Evolutionary conservation across 208 protist species (phyloP).

Genomic region (Crithidia expoeki): DNA sequence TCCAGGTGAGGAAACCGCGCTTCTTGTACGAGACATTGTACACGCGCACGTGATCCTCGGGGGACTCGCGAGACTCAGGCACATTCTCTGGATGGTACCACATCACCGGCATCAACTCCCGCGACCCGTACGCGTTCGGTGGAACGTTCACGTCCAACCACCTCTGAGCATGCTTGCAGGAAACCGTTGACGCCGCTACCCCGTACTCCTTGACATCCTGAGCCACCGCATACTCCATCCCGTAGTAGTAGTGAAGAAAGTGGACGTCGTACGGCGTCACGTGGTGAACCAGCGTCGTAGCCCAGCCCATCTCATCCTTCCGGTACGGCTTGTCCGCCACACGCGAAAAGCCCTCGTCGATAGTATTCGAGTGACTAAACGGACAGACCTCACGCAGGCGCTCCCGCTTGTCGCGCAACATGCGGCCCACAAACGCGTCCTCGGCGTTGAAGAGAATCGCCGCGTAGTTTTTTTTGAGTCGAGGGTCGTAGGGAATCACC

Average conservation of each 20-base stretch:
- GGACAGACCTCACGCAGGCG: constrained; percentile 2
- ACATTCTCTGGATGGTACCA: too few relatives aligned
- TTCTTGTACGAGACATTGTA: too few relatives aligned
- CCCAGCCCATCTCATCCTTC: constrained; percentile 1
- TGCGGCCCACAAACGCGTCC: constrained; percentile 10
- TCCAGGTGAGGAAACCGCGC: too few relatives aligned
- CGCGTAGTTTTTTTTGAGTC: background rate
- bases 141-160: too few relatives aligned
- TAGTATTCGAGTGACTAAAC: background rate
- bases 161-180: too few relatives aligned
- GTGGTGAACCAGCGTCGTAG: constrained; percentile 15
- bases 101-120: too few relatives aligned
- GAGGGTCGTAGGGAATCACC: background rate
- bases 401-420: background rate
- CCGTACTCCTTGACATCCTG: too few relatives aligned
- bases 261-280: constrained; percentile 3
- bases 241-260: constrained; percentile 24
- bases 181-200: too few relatives aligned
- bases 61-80: too few relatives aligned
- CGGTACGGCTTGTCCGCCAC: constrained; percentile 4
- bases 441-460: background rate
- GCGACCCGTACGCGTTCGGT: too few relatives aligned
- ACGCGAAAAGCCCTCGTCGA: background rate
- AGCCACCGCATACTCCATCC: constrained; percentile 4
- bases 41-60: too few relatives aligned